These are phyloP conservation scores for Selenicereus undatus DNA, from an alignment of 148 eudicot genomes.

Conservation along the genomic window DNA sequence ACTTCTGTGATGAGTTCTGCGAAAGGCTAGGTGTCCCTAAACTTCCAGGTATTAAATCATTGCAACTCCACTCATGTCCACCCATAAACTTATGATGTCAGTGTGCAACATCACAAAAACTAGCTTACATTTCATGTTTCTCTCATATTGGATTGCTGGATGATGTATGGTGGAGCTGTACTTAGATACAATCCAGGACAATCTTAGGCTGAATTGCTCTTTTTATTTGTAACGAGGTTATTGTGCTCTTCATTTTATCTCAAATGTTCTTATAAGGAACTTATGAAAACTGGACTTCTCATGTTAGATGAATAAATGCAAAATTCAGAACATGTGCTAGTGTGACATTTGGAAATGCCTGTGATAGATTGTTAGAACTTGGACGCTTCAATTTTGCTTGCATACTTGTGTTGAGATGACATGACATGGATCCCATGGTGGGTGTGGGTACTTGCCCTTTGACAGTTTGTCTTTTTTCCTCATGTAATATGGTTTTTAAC, in stretches of 20 bases:
- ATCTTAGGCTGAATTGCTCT: not conserved
- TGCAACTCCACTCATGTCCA: not conserved
- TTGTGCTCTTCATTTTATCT: not conserved
- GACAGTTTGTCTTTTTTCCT: no score
- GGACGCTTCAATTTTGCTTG: not conserved
- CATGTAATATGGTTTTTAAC: no score
- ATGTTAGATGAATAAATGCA: not conserved
- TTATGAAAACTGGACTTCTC: not conserved
- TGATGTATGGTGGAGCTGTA: not conserved
- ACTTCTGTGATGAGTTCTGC: conserved; percentile 87
- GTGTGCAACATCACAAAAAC: not conserved
- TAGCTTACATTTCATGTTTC: not conserved
- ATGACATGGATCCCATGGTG: not conserved
- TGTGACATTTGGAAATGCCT: not conserved
- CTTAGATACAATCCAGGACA: not conserved
- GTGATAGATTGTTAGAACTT: not conserved
- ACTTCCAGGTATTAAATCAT: conserved; percentile 68
- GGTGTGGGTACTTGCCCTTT: no score
- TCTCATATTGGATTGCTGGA: not conserved
- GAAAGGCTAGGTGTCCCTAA: conserved; percentile 84
- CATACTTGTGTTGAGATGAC: not conserved
- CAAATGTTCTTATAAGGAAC: not conserved
- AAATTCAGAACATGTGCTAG: not conserved
- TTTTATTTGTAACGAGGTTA: not conserved
- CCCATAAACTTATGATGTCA: not conserved